A percentile compares a stretch with the other conserved stretches of the same genome.
Conservation (phyloP, 139 green algal species). For the Coelastrella sp. region DNA sequence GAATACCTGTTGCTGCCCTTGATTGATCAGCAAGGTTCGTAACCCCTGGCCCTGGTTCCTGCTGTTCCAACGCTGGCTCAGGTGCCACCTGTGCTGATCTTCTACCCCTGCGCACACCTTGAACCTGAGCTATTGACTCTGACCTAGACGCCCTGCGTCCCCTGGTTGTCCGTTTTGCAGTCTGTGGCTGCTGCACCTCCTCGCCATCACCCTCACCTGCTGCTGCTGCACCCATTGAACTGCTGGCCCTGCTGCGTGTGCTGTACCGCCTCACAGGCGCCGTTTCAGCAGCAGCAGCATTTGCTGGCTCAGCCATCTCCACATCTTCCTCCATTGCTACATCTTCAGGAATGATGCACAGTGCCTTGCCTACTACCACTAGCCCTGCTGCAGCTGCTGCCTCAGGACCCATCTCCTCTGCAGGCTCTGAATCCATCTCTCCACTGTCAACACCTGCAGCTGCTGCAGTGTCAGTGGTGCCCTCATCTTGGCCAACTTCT, state of each 20-base stretch:
- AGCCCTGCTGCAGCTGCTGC: not conserved
- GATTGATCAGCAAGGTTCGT: not conserved
- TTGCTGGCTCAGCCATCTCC: not conserved
- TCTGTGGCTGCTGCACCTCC: slow-evolving; percentile 15
- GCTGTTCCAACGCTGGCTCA: not conserved
- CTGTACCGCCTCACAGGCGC: not conserved
- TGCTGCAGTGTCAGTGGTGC: not conserved
- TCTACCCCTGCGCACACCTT: not conserved
- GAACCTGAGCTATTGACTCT: no score
- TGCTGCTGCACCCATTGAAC: not conserved
- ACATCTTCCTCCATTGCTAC: not conserved
- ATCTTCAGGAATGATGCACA: slow-evolving; percentile 8
- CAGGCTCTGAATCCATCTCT: not conserved
- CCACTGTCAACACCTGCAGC: not conserved
- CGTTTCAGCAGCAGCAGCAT: not conserved
- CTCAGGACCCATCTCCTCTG: not conserved
- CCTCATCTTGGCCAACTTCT: not conserved
- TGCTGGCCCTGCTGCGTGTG: slow-evolving; percentile 36
- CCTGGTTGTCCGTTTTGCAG: not conserved
- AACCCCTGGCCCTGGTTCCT: not conserved
- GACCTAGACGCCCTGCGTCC: not conserved
- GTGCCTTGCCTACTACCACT: not conserved
- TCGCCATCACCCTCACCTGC: slow-evolving; percentile 4
- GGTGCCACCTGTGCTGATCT: not conserved
- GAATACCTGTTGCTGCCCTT: not conserved